Evolutionary conservation across 345 rosid species (phyloP).

Genomic region (Aegle marmelos): DNA sequence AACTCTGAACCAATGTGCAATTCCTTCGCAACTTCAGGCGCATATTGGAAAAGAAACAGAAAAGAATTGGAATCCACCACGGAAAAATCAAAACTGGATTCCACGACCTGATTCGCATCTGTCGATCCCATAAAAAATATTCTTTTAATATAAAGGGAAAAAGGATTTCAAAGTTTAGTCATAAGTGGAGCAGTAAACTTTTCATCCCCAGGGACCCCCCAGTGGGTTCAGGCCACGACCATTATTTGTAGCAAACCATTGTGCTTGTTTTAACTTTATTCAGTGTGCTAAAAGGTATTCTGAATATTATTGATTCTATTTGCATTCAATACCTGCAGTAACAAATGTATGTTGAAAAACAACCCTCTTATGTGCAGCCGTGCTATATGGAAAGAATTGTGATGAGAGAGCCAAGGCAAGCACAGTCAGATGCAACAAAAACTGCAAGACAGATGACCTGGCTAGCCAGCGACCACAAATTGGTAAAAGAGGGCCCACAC

Average conservation of each 20-base stretch:
- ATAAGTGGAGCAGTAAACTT: not conserved
- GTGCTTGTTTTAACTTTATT: not conserved
- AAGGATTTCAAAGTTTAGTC: not conserved
- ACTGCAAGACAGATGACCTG: slow-evolving; percentile 61
- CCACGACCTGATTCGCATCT: slow-evolving; percentile 61
- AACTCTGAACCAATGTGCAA: slow-evolving; percentile 49
- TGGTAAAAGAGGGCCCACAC: slow-evolving; percentile 81
- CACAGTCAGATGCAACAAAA: slow-evolving; percentile 65
- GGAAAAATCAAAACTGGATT: slow-evolving; percentile 68
- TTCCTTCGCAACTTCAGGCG: slow-evolving; percentile 65
- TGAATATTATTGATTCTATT: not conserved
- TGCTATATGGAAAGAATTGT: slow-evolving; percentile 89
- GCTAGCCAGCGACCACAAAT: slow-evolving; percentile 78
- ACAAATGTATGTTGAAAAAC: slow-evolving; percentile 74
- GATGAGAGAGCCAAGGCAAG: slow-evolving; percentile 81
- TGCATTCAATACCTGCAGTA: slow-evolving; percentile 59
- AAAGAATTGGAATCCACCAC: slow-evolving; percentile 83
- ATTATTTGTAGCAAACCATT: not conserved
- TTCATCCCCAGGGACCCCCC: not conserved
- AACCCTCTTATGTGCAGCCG: slow-evolving; percentile 84
- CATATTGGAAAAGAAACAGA: slow-evolving; percentile 63
- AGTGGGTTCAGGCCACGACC: not conserved
- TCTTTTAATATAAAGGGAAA: not conserved
- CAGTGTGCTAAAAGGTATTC: slow-evolving; percentile 6
- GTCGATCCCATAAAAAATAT: slow-evolving; percentile 20